Evolutionary conservation across 768 basidiomycete species (phyloP).

Genomic region (Tephrocybe sp.): DNA sequence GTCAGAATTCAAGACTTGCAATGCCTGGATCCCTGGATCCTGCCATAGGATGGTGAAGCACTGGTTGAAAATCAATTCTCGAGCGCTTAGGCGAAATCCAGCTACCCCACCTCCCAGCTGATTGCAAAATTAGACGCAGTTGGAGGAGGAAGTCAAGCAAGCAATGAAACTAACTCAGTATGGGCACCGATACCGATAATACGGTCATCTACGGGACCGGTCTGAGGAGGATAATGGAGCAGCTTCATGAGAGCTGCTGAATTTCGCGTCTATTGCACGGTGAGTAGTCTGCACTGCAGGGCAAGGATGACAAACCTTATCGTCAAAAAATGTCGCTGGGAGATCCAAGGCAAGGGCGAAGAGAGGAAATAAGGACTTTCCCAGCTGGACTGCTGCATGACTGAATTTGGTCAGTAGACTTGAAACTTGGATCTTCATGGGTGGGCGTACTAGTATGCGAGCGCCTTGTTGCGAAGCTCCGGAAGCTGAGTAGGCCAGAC

Average conservation of each 20-base stretch:
- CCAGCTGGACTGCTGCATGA: slow-evolving; percentile 39
- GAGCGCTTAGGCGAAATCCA: neutral
- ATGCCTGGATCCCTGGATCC: slow-evolving; percentile 67
- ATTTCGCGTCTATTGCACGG: slow-evolving; percentile 57
- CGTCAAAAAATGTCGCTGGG: slow-evolving; percentile 73
- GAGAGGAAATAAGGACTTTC: slow-evolving; percentile 74
- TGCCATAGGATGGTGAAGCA: slow-evolving; percentile 88
- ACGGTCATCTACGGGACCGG: slow-evolving; percentile 42
- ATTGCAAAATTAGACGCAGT: neutral
- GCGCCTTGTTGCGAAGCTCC: slow-evolving; percentile 56
- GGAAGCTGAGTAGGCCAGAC: slow-evolving; percentile 73
- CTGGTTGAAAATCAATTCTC: slow-evolving; percentile 30
- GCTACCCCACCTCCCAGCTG: slow-evolving; percentile 49
- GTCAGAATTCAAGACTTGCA: slow-evolving; percentile 80
- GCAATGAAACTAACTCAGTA: slow-evolving; percentile 51
- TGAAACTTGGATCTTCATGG: neutral
- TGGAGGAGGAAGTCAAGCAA: neutral
- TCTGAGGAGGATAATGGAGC: slow-evolving; percentile 74
- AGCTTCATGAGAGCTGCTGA: slow-evolving; percentile 85
- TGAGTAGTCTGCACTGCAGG: too few relatives aligned
- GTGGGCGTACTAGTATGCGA: slow-evolving; percentile 63
- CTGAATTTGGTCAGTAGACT: slow-evolving; percentile 20
- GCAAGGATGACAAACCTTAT: too few relatives aligned
- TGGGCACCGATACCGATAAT: slow-evolving; percentile 77
- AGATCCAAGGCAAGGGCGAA: slow-evolving; percentile 83